Conservation (phyloP, 148 eudicot species). For the Tetragonia tetragonoides region DNA sequence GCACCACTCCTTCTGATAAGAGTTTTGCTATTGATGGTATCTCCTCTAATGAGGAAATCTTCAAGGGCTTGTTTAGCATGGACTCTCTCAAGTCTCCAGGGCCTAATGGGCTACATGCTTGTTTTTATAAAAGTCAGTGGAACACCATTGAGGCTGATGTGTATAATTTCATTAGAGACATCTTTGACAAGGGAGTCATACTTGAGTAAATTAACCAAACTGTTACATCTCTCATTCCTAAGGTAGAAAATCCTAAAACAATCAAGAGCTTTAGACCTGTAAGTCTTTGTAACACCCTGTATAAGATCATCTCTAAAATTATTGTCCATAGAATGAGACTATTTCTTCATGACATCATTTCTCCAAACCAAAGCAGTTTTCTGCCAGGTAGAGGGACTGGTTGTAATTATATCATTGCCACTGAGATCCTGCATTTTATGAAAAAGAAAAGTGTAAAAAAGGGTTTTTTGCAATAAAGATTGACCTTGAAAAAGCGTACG, state of each 20-base stretch:
- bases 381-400: background rate
- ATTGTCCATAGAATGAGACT: background rate
- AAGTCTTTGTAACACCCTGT: background rate
- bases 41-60: background rate
- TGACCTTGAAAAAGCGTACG: background rate
- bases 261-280: background rate
- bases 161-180: background rate
- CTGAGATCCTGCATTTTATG: background rate
- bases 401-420: background rate
- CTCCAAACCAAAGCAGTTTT: background rate
- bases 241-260: background rate
- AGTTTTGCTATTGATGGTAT: fast-evolving
- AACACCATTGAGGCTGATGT: background rate
- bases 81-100: background rate
- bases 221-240: background rate
- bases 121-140: background rate
- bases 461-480: background rate
- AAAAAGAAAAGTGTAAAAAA: background rate
- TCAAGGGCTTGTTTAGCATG: background rate
- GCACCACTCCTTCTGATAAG: too few relatives aligned
- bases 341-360: background rate
- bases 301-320: background rate
- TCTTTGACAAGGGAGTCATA: fast-evolving
- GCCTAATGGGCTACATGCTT: background rate
- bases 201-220: background rate